Evolutionary conservation across 495 filamentous ascomycete genomes (phyloP).

Genomic region (Neurospora pannonica): DNA sequence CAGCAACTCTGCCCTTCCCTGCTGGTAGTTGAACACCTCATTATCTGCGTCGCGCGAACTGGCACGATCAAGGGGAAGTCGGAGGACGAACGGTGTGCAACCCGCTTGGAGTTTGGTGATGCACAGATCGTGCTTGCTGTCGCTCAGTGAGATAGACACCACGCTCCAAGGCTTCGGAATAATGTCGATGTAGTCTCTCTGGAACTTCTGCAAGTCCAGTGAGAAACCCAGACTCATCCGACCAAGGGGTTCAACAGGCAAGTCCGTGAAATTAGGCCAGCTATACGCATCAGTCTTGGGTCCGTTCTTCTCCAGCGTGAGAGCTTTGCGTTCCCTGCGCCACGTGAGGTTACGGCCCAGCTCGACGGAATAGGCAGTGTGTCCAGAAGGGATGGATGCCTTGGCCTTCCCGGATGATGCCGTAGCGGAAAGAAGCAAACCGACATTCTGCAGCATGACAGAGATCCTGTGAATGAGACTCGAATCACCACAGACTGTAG

Average conservation of each 20-base stretch:
- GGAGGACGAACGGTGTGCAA: constrained; percentile 70
- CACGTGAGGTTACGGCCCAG: constrained; percentile 50
- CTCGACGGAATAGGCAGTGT: constrained; percentile 53
- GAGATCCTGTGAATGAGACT: constrained; percentile 48
- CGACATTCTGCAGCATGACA: constrained; percentile 48
- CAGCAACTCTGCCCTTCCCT: constrained; percentile 65
- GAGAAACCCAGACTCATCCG: constrained; percentile 29
- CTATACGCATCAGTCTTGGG: constrained; percentile 17
- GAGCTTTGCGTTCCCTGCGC: constrained; percentile 47
- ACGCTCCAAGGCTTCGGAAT: constrained; percentile 77
- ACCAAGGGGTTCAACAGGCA: constrained; percentile 4
- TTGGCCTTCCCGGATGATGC: constrained; percentile 27
- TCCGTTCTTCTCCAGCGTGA: constrained; percentile 30
- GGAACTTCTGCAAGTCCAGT: constrained; percentile 47
- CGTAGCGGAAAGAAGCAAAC: constrained; percentile 57
- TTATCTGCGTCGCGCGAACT: constrained; percentile 72
- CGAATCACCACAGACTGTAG: constrained; percentile 35
- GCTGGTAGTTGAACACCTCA: constrained; percentile 72
- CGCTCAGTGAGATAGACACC: constrained; percentile 73
- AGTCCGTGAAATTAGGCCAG: constrained; percentile 11
- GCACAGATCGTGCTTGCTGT: constrained; percentile 69
- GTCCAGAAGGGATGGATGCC: constrained; percentile 41
- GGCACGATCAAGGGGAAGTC: constrained; percentile 72
- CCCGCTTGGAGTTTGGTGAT: constrained; percentile 67
- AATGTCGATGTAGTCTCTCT: constrained; percentile 66